A percentile compares a stretch with the other conserved stretches of the same genome.
Conservation (phyloP, 345 rosid genomes). For the Eutrema japonicum region DNA sequence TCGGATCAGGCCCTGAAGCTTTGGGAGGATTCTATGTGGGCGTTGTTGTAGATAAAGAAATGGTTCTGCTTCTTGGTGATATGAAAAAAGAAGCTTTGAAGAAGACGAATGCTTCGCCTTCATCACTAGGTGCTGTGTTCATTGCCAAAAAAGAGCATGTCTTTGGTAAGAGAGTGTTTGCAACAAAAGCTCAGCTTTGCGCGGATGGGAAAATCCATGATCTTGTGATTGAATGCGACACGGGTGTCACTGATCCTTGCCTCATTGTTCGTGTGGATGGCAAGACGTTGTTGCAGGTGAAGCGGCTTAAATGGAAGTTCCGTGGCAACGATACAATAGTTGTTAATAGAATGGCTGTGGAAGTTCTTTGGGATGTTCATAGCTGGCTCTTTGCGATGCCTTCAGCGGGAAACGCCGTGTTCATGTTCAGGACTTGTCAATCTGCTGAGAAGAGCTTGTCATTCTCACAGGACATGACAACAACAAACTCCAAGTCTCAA, state of each 20-base stretch:
- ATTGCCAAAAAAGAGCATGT: conserved; percentile 78
- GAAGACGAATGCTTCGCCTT: conserved; percentile 57
- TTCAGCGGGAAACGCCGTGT: conserved; percentile 74
- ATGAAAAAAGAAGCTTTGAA: conserved; percentile 75
- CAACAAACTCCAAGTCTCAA: conserved; percentile 59
- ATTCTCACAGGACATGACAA: conserved; percentile 46
- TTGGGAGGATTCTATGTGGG: conserved; percentile 70
- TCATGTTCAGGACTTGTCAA: conserved; percentile 84
- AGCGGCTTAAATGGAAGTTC: conserved; percentile 91
- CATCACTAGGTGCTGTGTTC: conserved; percentile 51
- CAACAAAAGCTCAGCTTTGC: conserved; percentile 71
- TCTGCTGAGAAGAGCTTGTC: conserved; percentile 53
- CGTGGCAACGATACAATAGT: conserved; percentile 82
- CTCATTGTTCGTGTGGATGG: conserved; percentile 80
- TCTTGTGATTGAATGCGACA: conserved; percentile 79
- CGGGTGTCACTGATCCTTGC: conserved; percentile 66
- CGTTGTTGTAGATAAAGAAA: conserved; percentile 64
- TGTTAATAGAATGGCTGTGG: conserved; percentile 83
- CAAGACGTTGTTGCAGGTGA: conserved; percentile 75
- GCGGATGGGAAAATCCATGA: conserved; percentile 72
- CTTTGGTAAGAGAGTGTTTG: conserved; percentile 79
- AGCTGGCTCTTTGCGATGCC: conserved; percentile 90
- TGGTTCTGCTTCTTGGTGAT: conserved; percentile 80
- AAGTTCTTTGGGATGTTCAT: conserved; percentile 94
- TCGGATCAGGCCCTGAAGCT: conserved; percentile 85